Percentiles rank a stretch among this genome's conserved stretches.
Evolutionary conservation across 2,329 filamentous ascomycete species (phyloP).

Genomic region (Colletotrichum zoysiae): DNA sequence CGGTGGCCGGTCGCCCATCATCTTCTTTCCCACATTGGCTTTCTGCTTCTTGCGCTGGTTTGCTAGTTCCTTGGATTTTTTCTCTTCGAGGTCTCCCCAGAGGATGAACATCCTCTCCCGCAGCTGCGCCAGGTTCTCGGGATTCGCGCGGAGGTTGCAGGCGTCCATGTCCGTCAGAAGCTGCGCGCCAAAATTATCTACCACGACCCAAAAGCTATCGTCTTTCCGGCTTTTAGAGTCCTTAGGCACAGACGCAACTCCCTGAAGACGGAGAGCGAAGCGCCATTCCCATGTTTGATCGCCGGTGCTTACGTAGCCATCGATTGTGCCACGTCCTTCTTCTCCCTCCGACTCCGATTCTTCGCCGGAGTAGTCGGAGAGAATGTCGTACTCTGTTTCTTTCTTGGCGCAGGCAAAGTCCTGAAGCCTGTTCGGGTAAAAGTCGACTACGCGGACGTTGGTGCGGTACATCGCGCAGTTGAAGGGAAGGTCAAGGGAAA

Average conservation of each 20-base stretch:
- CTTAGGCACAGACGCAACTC: slow-evolving; percentile 60
- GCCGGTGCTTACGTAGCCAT: slow-evolving; percentile 44
- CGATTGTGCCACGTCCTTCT: slow-evolving; percentile 43
- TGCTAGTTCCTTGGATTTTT: slow-evolving; percentile 60
- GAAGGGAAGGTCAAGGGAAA: slow-evolving; percentile 72
- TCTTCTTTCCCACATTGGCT: slow-evolving; percentile 20
- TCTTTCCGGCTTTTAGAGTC: slow-evolving; percentile 51
- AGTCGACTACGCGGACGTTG: slow-evolving; percentile 84
- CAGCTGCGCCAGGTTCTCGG: slow-evolving; percentile 63
- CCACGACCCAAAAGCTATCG: slow-evolving; percentile 73
- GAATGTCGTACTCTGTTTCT: slow-evolving; percentile 60
- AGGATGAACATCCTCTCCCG: slow-evolving; percentile 80
- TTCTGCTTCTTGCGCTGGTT: slow-evolving; percentile 46
- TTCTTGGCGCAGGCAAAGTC: slow-evolving; percentile 73
- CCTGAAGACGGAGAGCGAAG: slow-evolving; percentile 84
- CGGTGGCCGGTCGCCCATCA: slow-evolving; percentile 49
- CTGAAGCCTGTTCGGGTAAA: slow-evolving; percentile 75
- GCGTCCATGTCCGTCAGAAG: slow-evolving; percentile 63
- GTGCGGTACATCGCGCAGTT: slow-evolving; percentile 78
- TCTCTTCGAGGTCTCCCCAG: slow-evolving; percentile 89
- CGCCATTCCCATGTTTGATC: slow-evolving; percentile 80
- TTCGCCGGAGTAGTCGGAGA: slow-evolving; percentile 60
- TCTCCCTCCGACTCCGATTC: slow-evolving; percentile 47
- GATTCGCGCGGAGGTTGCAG: slow-evolving; percentile 67
- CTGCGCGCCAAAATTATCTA: slow-evolving; percentile 69